Evolutionary conservation across 169 alveolate genomes (phyloP).

Genomic region (Babesia ovis): DNA sequence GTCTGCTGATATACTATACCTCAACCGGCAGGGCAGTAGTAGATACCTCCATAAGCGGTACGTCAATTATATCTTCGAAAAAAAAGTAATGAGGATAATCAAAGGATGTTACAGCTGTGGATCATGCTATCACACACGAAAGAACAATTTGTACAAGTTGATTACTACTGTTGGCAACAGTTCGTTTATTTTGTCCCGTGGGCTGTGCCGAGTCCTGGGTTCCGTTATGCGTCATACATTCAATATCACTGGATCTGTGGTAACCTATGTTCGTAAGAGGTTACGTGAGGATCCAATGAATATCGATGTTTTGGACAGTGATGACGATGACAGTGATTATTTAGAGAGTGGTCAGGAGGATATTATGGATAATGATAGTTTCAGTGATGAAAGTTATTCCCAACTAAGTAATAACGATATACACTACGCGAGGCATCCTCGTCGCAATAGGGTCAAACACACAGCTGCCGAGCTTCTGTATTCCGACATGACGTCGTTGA

Average conservation of each 20-base stretch:
- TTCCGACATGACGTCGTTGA: neutral
- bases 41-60: neutral
- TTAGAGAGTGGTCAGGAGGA: no score
- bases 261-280: neutral
- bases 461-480: no score
- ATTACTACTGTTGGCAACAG: neutral
- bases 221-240: neutral
- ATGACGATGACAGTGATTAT: neutral
- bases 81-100: neutral
- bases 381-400: no score
- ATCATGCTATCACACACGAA: neutral
- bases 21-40: slow-evolving; percentile 7
- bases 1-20: neutral
- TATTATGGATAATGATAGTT: no score
- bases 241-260: neutral
- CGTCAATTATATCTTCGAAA: neutral
- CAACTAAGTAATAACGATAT: no score
- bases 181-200: neutral
- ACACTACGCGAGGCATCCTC: neutral
- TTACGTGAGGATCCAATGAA: neutral
- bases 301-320: neutral
- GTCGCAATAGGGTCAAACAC: neutral
- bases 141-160: neutral
- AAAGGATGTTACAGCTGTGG: neutral
- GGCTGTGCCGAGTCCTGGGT: neutral